Conservation (phyloP, 805 yeast genomes). For the Candida taoyuanica region DNA sequence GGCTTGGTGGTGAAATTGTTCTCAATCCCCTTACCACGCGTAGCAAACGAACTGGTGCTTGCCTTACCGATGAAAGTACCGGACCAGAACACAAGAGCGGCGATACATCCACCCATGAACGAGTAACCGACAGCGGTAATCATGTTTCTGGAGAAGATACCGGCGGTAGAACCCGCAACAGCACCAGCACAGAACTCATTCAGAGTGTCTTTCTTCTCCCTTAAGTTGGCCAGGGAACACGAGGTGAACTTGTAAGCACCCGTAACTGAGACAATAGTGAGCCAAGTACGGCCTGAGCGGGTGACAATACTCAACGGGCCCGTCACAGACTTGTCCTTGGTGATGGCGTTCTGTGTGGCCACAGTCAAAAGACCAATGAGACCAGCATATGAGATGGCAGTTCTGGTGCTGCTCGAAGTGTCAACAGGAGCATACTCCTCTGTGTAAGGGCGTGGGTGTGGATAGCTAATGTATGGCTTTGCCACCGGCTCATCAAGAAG, state of each 20-base stretch:
- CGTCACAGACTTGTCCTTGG: slow-evolving; percentile 33
- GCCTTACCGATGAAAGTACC: slow-evolving; percentile 33
- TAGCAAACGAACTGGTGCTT: slow-evolving; percentile 34
- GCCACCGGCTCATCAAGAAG: slow-evolving; percentile 1
- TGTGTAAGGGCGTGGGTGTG: slow-evolving; percentile 19
- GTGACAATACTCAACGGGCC: slow-evolving; percentile 32
- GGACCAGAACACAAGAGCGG: slow-evolving; percentile 49
- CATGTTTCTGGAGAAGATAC: slow-evolving; percentile 30
- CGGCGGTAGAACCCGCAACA: slow-evolving; percentile 41
- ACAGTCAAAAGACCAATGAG: slow-evolving; percentile 46
- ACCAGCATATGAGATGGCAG: slow-evolving; percentile 40
- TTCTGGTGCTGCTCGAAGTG: slow-evolving; percentile 45
- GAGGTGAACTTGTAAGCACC: slow-evolving; percentile 40
- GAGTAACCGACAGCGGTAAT: slow-evolving; percentile 44
- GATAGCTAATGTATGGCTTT: slow-evolving; percentile 18
- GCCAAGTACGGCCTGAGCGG: slow-evolving; percentile 28
- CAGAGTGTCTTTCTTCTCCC: slow-evolving; percentile 59
- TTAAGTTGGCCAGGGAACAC: slow-evolving; percentile 49
- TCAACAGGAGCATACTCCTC: slow-evolving; percentile 53
- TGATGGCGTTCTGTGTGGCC: slow-evolving; percentile 41
- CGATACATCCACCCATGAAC: slow-evolving; percentile 37
- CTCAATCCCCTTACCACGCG: slow-evolving; percentile 25
- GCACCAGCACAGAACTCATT: slow-evolving; percentile 49
- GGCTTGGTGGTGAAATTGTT: slow-evolving; percentile 26
- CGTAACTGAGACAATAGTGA: slow-evolving; percentile 46